Evolutionary conservation across 139 green algal species (phyloP), one percentile per base, ranked within the genome.

Genomic region (Micromonas commoda): DNA sequence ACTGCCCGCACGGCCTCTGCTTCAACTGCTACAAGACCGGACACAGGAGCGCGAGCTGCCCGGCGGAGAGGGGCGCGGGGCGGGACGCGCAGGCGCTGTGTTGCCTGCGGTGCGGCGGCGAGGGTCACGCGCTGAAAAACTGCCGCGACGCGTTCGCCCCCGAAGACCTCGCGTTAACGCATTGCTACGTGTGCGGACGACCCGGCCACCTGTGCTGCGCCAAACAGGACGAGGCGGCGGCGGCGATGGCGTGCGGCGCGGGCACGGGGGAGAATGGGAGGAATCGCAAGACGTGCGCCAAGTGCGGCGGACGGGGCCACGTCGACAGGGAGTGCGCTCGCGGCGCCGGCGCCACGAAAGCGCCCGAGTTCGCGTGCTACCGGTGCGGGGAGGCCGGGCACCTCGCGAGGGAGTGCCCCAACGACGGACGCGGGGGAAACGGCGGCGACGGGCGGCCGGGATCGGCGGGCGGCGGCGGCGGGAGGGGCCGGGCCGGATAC

Each of bases 191-290:
- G 29, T 95, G 90, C 82, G 88, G 88, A 3, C 34, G 71, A 19
- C 38, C 54, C 0, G 90, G 90, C 0, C 90, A 95, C 78, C 71
- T 91, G 34, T 84, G 82, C 80, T 93, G 89, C 82, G 78, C 77
- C 0, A 37, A 77, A 2, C 84, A 85, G 32, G 53, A 38, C 35
- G 73, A 82, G 69, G 60, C 79, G 3, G 34, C 68, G 23, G 34
- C 34, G 20, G 68, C 34, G 29, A 16, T 63, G 0, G 34, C 38
- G 19, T n/a, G n/a, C n/a, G n/a, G n/a, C n/a, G n/a, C n/a, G 45
- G 16, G 45, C 45, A 16, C 45, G 45, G 45, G 45, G 45, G 45
- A 16, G 9, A 16, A 16, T 16, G 45, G 45, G 45, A 16, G 45
- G 45, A 57, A 57, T 9, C 45, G 45, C 9, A 57, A 57, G 45